Base-by-base conservation (phyloP, 2,329 filamentous ascomycete species). In the Venturia effusa region DNA sequence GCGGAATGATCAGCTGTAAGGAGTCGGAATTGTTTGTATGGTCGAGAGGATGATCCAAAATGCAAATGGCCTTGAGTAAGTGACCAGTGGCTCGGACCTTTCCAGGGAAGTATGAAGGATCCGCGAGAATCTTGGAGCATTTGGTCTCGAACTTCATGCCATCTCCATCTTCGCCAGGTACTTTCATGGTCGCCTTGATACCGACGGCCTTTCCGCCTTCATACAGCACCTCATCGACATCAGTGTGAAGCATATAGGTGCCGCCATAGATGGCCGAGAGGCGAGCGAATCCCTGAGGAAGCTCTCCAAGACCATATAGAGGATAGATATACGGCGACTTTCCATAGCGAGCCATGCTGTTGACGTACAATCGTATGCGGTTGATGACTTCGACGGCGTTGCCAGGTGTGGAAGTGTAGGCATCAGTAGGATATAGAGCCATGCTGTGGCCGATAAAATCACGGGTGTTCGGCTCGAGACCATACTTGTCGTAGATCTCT, bases 281-380 rank as follows among this genome's bases (percentile, higher is more conserved):
- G 76, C 94, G 92, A 67, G 94, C 94, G 72, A 99, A 99, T 66
- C 93, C 93, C 79, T 99, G 94, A 41, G 94, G 95, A 64, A 99
- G 88, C 81, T 99, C 94, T 74, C 90, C 94, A 61, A 99, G 86
- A 67, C 94, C 94, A 80, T 99, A 99, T 39, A 97, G 87, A 60
- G 94, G 95, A 83, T 99, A 99, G 80, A 99, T 97, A 82, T 97
- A 99, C 57, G 94, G 95, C 15, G 92, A 97, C 80, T 97, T 97
- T 78, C 94, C 94, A 78, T 97, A 97, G 67, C 93, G 87, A 62
- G 92, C 91, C 78, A 99, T 96, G 37, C 92, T 97, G 84, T 96
- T 96, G 70, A 93, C 95, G 78, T 99, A 99, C 59, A 99, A 84
- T 69, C 90, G 86, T 75, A 99, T 97, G 71, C 93, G 91, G 77